Base-by-base conservation (phyloP, 139 green algal species). In the Chlorella sp. region DNA sequence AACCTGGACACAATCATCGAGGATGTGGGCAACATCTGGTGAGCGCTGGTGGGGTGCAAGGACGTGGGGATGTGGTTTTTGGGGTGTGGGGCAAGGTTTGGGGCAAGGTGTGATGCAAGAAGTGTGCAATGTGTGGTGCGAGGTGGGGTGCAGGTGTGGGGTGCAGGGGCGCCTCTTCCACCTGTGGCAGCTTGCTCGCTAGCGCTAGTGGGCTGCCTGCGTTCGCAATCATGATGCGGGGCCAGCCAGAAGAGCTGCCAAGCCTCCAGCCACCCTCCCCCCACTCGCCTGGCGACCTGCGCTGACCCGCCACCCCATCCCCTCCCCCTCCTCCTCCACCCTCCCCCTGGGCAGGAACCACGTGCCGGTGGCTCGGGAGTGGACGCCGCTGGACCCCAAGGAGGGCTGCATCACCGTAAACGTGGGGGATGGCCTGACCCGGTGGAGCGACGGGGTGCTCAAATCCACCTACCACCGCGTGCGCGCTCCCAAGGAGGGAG, bases 381-480 rank as follows among this genome's bases (percentile, higher is more conserved):
- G 89, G 89, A 92, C 86, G 1, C 85, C 85, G 14, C 80, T 92
- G 34, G 89, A 92, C 69, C 89, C 89, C 80, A 90, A 73, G 66
- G 37, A 36, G 3, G 90, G 90, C 60, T 68, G 69, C 81, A 61
- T 93, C 57, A 93, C 87, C 7, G 90, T 93, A 32, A 93, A 93
- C 83, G 87, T 93, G 40, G 90, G 90, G 9, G 90, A 91, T n/a
- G 87, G 87, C 26, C 81, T 92, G 1, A 87, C 83, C 28, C 83
- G 90, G 36, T 92, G 90, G 90, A 90, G 83, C 14, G 64, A 36
- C n/a, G 90, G 88, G 42, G 66, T 88, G 0, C 85, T 90, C 40
- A 93, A 93, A 83, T 83, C 42, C 61, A 93, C 90, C 37, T 93
- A 93, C 90, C 90, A 93, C 82, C 87, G 90, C 24, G 90, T 93